Percentiles rank a stretch among this genome's conserved stretches.
These are phyloP conservation scores for Amylostereum chailletii DNA, from an alignment of 1,284 basidiomycete species.

Conservation along the genomic window DNA sequence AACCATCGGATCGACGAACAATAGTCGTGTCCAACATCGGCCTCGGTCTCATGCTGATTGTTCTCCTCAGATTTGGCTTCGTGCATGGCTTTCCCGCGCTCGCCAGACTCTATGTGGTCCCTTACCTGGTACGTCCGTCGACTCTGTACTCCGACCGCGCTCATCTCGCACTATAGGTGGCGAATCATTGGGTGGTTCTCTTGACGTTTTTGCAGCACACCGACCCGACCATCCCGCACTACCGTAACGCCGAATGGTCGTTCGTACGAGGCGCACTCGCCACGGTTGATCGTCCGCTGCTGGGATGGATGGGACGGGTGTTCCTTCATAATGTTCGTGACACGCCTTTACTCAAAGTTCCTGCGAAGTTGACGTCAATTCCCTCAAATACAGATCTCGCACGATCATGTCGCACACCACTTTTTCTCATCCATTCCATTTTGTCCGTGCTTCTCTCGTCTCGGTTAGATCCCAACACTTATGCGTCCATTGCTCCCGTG, in stretches of 20 bases:
- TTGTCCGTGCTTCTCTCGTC: constrained; percentile 28
- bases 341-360: neutral
- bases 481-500: too few species aligned
- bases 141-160: too few species aligned
- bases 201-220: constrained; percentile 73
- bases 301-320: constrained; percentile 44
- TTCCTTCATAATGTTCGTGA: constrained; percentile 40
- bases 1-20: constrained; percentile 31
- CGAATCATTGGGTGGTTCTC: constrained; percentile 45
- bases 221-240: constrained; percentile 45
- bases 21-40: constrained; percentile 45
- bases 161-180: constrained; percentile 33
- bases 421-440: constrained; percentile 47
- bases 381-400: constrained; percentile 26
- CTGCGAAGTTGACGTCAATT: neutral
- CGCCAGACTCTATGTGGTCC: constrained; percentile 39
- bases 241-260: constrained; percentile 43
- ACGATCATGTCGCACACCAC: constrained; percentile 42
- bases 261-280: constrained; percentile 42
- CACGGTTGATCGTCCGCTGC: constrained; percentile 38
- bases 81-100: constrained; percentile 33
- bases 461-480: too few species aligned
- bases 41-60: constrained; percentile 29
- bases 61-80: constrained; percentile 29
- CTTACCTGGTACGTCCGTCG: constrained; percentile 38